Evolutionary conservation across 2,329 filamentous ascomycete species (phyloP).

Genomic region (Kalaharituber pfeilii): DNA sequence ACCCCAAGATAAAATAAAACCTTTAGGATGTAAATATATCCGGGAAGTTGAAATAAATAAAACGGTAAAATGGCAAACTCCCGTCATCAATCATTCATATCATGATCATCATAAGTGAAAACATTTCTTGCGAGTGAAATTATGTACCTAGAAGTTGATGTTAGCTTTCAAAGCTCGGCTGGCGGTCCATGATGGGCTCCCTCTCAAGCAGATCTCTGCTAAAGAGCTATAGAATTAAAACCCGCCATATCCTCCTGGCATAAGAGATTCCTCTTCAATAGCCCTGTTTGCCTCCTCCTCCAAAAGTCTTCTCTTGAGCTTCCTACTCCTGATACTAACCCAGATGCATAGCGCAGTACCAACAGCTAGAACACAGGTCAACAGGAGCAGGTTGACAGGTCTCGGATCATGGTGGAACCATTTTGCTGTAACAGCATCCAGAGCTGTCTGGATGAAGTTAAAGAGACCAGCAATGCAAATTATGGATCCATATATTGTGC

Average conservation of each 20-base stretch:
- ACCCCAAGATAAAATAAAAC: too few species aligned
- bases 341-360: constrained; percentile 50
- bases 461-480: constrained; percentile 71
- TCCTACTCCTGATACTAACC: constrained; percentile 32
- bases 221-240: background rate
- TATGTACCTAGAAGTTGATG: too few species aligned
- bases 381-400: constrained; percentile 55
- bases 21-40: too few species aligned
- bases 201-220: too few species aligned
- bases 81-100: too few species aligned
- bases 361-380: constrained; percentile 43
- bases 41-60: too few species aligned
- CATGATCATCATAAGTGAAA: too few species aligned
- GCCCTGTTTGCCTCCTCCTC: constrained; percentile 32
- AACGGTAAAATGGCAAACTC: too few species aligned
- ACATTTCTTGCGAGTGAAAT: too few species aligned
- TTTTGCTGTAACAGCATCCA: constrained; percentile 62
- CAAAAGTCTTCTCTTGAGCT: constrained; percentile 29
- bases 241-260: constrained; percentile 23
- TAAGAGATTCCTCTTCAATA: constrained; percentile 25
- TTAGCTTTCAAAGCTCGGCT: too few species aligned
- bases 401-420: constrained; percentile 55
- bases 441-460: constrained; percentile 65
- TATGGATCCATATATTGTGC: constrained; percentile 81
- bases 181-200: too few species aligned